Evolutionary conservation across 331 rosid species (phyloP), one percentile per base, ranked within the genome.

Genomic region (Stylosanthes scabra): DNA sequence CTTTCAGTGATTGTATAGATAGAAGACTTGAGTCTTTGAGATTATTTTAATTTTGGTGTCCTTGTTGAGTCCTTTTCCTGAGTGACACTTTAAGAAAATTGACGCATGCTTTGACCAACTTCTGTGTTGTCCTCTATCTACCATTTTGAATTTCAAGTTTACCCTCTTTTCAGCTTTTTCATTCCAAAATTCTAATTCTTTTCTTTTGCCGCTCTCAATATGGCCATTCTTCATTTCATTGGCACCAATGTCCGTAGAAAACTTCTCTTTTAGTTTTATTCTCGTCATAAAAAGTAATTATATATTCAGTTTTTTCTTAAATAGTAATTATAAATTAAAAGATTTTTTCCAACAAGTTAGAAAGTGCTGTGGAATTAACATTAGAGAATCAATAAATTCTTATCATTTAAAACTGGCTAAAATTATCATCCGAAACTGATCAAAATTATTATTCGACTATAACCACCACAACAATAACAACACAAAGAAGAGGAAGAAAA

Each of bases 21-120:
- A 20, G 25, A 20, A 20, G 25, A 20, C 11, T 13, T 13, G 2
- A 34, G 39, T 50, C n/a, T 0, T 52, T 15, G 10, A 7, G 28
- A 14, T 52, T 52, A 52, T 14, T 52, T 50, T 52, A 10, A 50
- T 52, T 7, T 15, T 8, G 4, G 7, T 14, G 58, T 52, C 58
- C 58, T n/a, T 52, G 58, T 52, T 14, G 10, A 14, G 58, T 52
- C 58, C 9, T 7, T 52, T 52, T 52, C 58, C 13, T 1, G 2
- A 25, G 6, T 15, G 20, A 52, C 58, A 15, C 58, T 52, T 50
- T 5, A 50, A 50, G 55, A 50, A 14, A 50, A 3, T n/a, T 15
- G 58, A 52, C 58, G 58, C 58, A 52, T 12, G 58, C 28, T 14
- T 52, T 52, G 58, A 52, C 58, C 58, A 52, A 52, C 58, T 14